phyloP scores from a whole-genome alignment of 768 basidiomycete genomes.

The Xerocomellus dryophilus region DNA sequence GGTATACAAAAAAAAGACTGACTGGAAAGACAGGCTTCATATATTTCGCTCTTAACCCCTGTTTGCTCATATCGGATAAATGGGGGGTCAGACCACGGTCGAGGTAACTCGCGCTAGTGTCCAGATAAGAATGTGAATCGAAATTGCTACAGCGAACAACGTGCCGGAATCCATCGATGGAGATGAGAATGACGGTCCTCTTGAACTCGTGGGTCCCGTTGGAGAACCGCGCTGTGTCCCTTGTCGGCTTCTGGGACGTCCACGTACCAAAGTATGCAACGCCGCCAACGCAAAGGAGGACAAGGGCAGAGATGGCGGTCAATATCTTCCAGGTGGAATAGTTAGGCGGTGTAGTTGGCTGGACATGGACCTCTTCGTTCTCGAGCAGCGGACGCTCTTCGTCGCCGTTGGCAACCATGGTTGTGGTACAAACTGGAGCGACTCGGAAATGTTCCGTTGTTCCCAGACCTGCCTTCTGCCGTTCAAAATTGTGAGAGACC shows the following conservation, averaged over 20 bases:
- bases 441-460: background rate
- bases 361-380: slow-evolving; percentile 2
- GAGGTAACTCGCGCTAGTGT: slow-evolving; percentile 74
- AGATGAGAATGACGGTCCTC: slow-evolving; percentile 78
- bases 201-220: slow-evolving; percentile 85
- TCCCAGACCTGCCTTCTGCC: too few relatives aligned
- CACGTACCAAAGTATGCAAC: slow-evolving; percentile 5
- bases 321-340: slow-evolving; percentile 10
- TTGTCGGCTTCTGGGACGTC: slow-evolving; percentile 1
- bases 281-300: slow-evolving; percentile 13
- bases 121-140: slow-evolving; percentile 1
- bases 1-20: slow-evolving; percentile 36
- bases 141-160: slow-evolving; percentile 2
- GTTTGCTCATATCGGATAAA: slow-evolving; percentile 72
- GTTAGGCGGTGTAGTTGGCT: background rate
- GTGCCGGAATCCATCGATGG: slow-evolving; percentile 83
- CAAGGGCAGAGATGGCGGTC: slow-evolving; percentile 11
- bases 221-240: slow-evolving; percentile 41
- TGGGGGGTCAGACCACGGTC: slow-evolving; percentile 85
- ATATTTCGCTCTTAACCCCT: slow-evolving; percentile 83
- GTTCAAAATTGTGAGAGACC: too few relatives aligned
- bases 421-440: background rate
- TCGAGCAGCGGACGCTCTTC: slow-evolving; percentile 29
- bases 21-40: slow-evolving; percentile 89
- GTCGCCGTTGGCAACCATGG: slow-evolving; percentile 12